These are phyloP conservation scores for Salix caprea DNA, from an alignment of 345 rosid species.

Conservation along the genomic window DNA sequence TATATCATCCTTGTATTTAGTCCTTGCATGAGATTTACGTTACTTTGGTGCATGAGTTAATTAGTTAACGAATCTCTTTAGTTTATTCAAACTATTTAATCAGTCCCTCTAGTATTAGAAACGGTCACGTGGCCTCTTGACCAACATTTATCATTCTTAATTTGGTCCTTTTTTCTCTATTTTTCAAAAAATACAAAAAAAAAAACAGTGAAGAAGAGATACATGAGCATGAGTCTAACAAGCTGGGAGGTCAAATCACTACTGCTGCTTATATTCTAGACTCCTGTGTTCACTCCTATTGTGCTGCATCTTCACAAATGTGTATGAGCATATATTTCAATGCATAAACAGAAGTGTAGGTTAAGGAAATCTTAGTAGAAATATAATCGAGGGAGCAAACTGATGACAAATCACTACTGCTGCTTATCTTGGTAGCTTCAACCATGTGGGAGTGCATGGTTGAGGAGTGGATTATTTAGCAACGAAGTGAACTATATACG, in stretches of 20 bases:
- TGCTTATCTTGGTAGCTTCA: background rate
- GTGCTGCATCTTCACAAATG: background rate
- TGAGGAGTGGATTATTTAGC: background rate
- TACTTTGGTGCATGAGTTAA: no score
- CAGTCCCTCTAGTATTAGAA: no score
- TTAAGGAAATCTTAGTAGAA: background rate
- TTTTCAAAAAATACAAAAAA: no score
- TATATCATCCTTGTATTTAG: no score
- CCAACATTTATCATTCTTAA: no score
- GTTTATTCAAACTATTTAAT: no score
- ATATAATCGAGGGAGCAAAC: background rate
- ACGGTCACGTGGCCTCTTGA: no score
- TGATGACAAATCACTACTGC: background rate
- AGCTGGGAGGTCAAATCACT: background rate
- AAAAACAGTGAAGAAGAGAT: no score
- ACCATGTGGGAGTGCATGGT: background rate
- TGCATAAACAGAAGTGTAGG: background rate
- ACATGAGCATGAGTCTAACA: background rate
- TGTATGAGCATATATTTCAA: background rate
- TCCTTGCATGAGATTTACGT: no score
- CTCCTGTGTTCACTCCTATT: background rate
- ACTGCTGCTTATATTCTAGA: no score
- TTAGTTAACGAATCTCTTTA: no score
- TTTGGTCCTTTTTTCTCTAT: no score
- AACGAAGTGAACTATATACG: background rate